Conservation (phyloP, 2,329 filamentous ascomycete genomes). For the Elsinoe batatas region DNA sequence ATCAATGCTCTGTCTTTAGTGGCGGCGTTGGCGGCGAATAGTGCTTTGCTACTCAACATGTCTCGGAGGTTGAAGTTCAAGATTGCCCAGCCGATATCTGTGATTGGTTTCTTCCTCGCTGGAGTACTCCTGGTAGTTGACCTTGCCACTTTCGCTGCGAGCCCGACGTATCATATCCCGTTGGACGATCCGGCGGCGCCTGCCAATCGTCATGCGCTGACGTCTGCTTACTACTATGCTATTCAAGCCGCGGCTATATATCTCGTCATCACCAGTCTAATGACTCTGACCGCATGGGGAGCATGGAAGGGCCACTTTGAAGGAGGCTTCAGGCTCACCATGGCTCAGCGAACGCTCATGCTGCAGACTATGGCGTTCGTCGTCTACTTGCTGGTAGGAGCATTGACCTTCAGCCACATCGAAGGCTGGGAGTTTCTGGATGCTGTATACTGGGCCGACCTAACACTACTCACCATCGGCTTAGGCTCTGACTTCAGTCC, state of each 20-base stretch:
- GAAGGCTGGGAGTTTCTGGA: constrained; percentile 46
- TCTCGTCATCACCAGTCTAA: constrained; percentile 44
- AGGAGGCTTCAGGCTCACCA: constrained; percentile 47
- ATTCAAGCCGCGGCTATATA: constrained; percentile 49
- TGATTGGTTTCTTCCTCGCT: constrained; percentile 48
- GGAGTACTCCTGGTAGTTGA: constrained; percentile 46
- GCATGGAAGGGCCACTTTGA: constrained; percentile 45
- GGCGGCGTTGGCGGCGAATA: constrained; percentile 45
- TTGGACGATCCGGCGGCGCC: constrained; percentile 16
- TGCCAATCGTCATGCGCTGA: constrained; percentile 34
- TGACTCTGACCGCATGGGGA: constrained; percentile 47
- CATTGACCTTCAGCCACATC: constrained; percentile 38
- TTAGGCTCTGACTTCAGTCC: constrained; percentile 41
- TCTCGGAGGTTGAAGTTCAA: constrained; percentile 44
- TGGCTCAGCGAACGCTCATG: constrained; percentile 47
- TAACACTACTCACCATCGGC: constrained; percentile 47
- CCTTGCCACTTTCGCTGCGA: constrained; percentile 37
- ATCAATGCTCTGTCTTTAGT: constrained; percentile 48
- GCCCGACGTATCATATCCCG: constrained; percentile 34
- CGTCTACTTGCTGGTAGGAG: constrained; percentile 39
- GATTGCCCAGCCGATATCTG: constrained; percentile 50
- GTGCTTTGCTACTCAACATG: constrained; percentile 50
- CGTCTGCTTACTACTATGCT: constrained; percentile 51
- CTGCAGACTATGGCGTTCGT: constrained; percentile 43
- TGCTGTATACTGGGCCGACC: constrained; percentile 47